A percentile compares a stretch with the other conserved stretches of the same genome.
Conservation (phyloP, 1,284 basidiomycete genomes). For the Ceratobasidium sp. region DNA sequence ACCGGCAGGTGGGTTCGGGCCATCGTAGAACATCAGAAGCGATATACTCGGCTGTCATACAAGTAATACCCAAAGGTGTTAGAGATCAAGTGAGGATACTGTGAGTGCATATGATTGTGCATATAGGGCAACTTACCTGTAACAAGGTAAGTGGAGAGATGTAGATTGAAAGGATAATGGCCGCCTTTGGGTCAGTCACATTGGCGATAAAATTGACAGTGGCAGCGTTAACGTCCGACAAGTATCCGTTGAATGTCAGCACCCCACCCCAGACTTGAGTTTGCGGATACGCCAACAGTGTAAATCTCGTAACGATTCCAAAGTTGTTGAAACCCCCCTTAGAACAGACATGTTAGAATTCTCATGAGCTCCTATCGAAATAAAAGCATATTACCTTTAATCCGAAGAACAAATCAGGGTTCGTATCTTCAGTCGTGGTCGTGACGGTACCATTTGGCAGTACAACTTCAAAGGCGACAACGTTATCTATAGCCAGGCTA, state of each 20-base stretch:
- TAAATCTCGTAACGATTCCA: conserved; percentile 72
- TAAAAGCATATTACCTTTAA: conserved; percentile 59
- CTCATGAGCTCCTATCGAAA: neutral
- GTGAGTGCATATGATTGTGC: too few relatives aligned
- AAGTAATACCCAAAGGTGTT: too few relatives aligned
- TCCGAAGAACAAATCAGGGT: conserved; percentile 64
- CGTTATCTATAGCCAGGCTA: conserved; percentile 59
- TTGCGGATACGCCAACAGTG: conserved; percentile 67
- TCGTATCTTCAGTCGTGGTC: conserved; percentile 58
- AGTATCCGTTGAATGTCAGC: conserved; percentile 60
- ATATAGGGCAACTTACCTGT: conserved; percentile 6
- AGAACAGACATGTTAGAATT: conserved; percentile 51
- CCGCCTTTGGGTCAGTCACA: conserved; percentile 74
- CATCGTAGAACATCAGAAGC: too few relatives aligned
- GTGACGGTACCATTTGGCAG: conserved; percentile 62
- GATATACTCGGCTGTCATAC: conserved; percentile 57
- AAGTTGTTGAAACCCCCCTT: conserved; percentile 45
- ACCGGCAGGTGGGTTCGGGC: conserved; percentile 63
- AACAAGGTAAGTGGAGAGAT: neutral
- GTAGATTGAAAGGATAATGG: conserved; percentile 62
- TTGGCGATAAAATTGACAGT: conserved; percentile 68
- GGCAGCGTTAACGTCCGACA: conserved; percentile 62
- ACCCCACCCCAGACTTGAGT: conserved; percentile 67
- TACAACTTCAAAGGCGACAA: conserved; percentile 64
- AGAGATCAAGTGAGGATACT: too few relatives aligned